These are phyloP conservation scores for Fusarium setosum DNA, from an alignment of 2,329 filamentous ascomycete genomes.

Conservation along the genomic window DNA sequence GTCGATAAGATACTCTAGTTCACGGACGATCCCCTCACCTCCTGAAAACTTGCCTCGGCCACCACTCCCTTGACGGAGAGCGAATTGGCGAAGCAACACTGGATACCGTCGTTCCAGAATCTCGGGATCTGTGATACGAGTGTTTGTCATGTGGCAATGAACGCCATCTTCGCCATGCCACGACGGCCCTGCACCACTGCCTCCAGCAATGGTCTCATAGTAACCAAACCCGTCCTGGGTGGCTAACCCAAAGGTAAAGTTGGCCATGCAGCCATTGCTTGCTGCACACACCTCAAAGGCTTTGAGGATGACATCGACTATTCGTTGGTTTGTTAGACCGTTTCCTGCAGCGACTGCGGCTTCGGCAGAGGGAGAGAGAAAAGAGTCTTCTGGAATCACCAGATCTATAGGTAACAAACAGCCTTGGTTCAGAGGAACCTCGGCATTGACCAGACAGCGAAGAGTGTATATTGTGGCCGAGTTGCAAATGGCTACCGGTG, in stretches of 20 bases:
- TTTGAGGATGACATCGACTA: constrained; percentile 61
- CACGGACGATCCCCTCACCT: constrained; percentile 79
- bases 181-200: constrained; percentile 73
- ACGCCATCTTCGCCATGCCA: constrained; percentile 54
- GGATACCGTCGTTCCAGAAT: constrained; percentile 67
- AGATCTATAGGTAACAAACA: constrained; percentile 80
- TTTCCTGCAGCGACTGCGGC: constrained; percentile 86
- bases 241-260: constrained; percentile 82
- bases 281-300: constrained; percentile 83
- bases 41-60: constrained; percentile 73
- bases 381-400: constrained; percentile 75
- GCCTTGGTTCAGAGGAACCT: constrained; percentile 86
- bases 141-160: constrained; percentile 75
- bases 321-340: constrained; percentile 61
- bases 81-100: constrained; percentile 76
- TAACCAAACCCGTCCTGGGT: constrained; percentile 53
- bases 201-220: constrained; percentile 71
- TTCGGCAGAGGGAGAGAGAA: constrained; percentile 78
- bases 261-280: constrained; percentile 83
- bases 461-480: constrained; percentile 87
- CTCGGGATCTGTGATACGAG: constrained; percentile 70
- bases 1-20: constrained; percentile 81
- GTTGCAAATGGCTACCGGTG: constrained; percentile 82
- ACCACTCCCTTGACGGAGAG: constrained; percentile 69
- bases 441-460: constrained; percentile 80